Conservation (phyloP, 495 filamentous ascomycete species). For the Aspergillus panamensis region DNA sequence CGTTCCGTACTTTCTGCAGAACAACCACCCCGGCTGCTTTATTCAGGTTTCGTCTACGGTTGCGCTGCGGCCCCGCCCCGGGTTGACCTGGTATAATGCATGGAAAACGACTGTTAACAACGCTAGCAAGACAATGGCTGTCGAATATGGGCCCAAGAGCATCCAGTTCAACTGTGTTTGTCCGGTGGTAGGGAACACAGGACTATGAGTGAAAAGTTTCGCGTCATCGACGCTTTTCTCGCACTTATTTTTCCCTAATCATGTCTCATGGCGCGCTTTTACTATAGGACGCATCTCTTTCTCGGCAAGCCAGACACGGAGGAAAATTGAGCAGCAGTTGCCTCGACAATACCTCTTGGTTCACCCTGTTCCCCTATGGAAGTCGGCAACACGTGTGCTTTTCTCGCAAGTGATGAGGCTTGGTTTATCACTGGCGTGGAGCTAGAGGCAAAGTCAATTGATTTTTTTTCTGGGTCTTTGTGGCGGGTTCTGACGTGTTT, state of each 20-base stretch:
- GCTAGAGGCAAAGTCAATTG: conserved; percentile 19
- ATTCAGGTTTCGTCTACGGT: conserved; percentile 60
- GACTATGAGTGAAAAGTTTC: conserved; percentile 42
- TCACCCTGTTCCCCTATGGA: conserved; percentile 54
- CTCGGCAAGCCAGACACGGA: conserved; percentile 56
- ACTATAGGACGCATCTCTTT: conserved; percentile 44
- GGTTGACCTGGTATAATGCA: conserved; percentile 63
- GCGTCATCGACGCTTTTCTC: not conserved
- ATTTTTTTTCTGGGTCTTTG: not conserved
- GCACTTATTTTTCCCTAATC: not conserved
- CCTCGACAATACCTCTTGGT: conserved; percentile 61
- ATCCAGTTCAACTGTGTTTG: conserved; percentile 61
- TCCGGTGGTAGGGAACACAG: conserved; percentile 56
- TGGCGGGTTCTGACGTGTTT: not conserved
- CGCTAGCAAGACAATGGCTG: conserved; percentile 57
- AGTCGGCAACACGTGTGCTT: conserved; percentile 58
- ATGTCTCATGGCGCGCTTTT: not conserved
- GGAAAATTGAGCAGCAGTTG: conserved; percentile 60
- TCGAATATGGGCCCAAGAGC: conserved; percentile 57
- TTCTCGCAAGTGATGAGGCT: conserved; percentile 59
- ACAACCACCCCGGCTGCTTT: conserved; percentile 50
- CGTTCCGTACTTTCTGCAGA: conserved; percentile 52
- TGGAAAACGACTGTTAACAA: conserved; percentile 58
- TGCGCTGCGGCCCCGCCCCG: conserved; percentile 55
- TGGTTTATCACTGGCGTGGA: conserved; percentile 54